Base-by-base conservation (phyloP, 768 basidiomycete species). In the Rhizopogon sp. region DNA sequence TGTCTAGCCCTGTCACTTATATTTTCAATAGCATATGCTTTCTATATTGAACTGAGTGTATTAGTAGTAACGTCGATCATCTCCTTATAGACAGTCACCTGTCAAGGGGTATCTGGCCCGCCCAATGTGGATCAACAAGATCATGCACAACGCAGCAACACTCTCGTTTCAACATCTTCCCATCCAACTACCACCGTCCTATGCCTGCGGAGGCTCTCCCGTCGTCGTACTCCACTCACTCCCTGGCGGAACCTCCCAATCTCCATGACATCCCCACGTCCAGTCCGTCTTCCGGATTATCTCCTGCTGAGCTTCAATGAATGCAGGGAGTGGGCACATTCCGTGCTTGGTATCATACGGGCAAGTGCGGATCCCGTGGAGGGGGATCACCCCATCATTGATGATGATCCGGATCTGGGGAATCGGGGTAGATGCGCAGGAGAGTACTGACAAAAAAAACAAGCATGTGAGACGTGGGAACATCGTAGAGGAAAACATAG, bases 331-430 rank as follows among this genome's bases (percentile, higher is more conserved):
- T 2, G 84, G 77, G 59, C 93, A 97, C 72, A 92, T 76, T 7
- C 93, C 93, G 3, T 68, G 64, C 1, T 59, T 7, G 6, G 64
- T 66, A 52, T 90, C 81, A 56, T 76, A 65, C 0, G 81, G 83
- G 62, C 93, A 96, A 6, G 88, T 90, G 13, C 75, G 76, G 58
- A 95, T 80, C 9, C 87, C 83, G 0, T 84, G 88, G 20, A 95
- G 78, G 5, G 93, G 93, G 0, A 83, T 84, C 1, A 90, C 86
- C 0, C 84, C 93, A 62, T 97, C 93, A 71, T 96, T 95, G 67
- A 95, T 79, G 58, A 95, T 84, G 61, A 93, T 75, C 3, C 93
- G 83, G 58, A 95, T 88, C 59, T 92, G 84, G 3, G 60, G 77
- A 31, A 11, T 58, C 71, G 70, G 20, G 77, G 72, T 25, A n/a